Evolutionary conservation across 2,329 filamentous ascomycete species (phyloP), one percentile per base, ranked within the genome.

Genomic region (Alternaria atra): DNA sequence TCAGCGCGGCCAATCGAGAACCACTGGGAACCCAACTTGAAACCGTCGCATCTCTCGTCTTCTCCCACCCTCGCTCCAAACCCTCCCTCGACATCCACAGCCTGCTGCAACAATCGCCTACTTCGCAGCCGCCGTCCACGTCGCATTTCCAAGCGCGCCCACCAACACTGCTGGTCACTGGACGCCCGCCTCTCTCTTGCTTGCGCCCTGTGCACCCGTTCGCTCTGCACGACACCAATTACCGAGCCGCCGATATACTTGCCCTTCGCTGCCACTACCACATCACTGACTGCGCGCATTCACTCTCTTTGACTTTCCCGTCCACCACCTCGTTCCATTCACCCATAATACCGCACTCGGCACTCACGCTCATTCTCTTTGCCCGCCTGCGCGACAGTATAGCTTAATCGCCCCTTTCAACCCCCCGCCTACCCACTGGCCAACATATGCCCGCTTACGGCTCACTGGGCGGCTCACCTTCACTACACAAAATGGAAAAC

Each of bases 401-500:
- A 55, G 55, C 46, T 50, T 51, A 46, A 44, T 43, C 58, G 27
- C 53, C 57, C 51, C 50, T 43, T 47, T 17, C 20, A 42, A 2
- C 37, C 39, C 48, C 47, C 37, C 43, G 44, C 47, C 51, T 32
- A 15, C 57, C 91, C 17, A 87, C 88, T 87, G 82, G n/a, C 53
- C 58, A 46, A 56, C 64, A 63, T 48, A 93, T 92, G 90, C 90
- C 88, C 83, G 84, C 86, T 66, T 92, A 92, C 89, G 88, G 87
- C 78, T 91, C 89, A 68, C 81, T 89, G 64, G 84, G 86, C 46
- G 44, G n/a, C 77, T 91, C 90, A 74, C 90, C 91, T 73, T 93
- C 91, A 70, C 83, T 93, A 75, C 84, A 83, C 81, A 93, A 93
- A 89, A 93, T 93, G 91, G 91, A 93, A 84, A 84, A 88, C 78